Base-by-base conservation (phyloP, 805 yeast genomes). In the Yamadazyma takamatsuzukensis region DNA sequence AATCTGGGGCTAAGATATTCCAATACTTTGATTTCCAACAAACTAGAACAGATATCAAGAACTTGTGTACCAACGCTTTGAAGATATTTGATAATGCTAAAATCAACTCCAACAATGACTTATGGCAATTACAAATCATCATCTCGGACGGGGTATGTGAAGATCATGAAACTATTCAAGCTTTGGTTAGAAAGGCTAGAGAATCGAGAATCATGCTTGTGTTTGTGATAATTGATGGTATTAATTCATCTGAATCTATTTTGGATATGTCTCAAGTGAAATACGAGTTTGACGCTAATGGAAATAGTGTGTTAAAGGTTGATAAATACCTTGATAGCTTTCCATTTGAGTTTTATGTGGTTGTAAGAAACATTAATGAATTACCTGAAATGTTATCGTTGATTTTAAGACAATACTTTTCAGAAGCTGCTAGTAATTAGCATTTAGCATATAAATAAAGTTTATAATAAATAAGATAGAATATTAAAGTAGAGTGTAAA, bases 131-230 rank as follows among this genome's bases (percentile, higher is more conserved):
- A 44, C 87, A 94, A 56, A 87, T 93, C 36, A 83, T 93, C 39
- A 72, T 93, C 19, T 87, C 96, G 2, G 99, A 93, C 64, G 99
- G 99, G 61, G 86, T 93, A 29, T 88, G 97, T 54, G 99, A 93
- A 58, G 94, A 89, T 56, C 98, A 93, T 56, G 88, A 73, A 18
- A 77, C 83, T 0, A 68, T 93, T 30, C 79, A 83, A 44, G 71
- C 90, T 43, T 70, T 93, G 46, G 97, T 90, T 4, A 80, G 98
- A 48, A 76, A 76, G 44, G 97, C 97, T 2, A 73, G 95, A 47
- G 97, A 93, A 48, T 85, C 86, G 46, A 82, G 80, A 50, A 82
- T 93, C 40, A 88, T 94, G 96, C 68, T 93, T 39, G 97, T 93
- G 24, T 93, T 93, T 64, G 95, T 93, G 15, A 76, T 93, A 19